A percentile compares a stretch with the other conserved stretches of the same genome.
These are phyloP conservation scores for Plenodomus biglobosus DNA, from an alignment of 2,329 filamentous ascomycete species.

Conservation along the genomic window DNA sequence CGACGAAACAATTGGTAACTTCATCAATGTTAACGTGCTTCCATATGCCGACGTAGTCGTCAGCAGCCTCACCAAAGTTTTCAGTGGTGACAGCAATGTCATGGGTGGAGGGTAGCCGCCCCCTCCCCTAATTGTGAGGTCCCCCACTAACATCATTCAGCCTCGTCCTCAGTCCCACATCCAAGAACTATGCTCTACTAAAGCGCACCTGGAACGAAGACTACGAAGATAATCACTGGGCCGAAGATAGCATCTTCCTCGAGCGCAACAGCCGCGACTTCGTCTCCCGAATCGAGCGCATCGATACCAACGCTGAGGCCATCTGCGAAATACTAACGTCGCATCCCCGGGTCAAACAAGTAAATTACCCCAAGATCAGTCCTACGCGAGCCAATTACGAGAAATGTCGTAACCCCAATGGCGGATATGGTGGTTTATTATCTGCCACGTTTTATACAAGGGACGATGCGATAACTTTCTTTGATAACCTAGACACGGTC, in stretches of 20 bases:
- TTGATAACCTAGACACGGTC: slow-evolving; percentile 79
- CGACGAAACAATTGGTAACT: slow-evolving; percentile 96
- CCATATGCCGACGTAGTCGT: slow-evolving; percentile 89
- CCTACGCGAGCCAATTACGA: slow-evolving; percentile 75
- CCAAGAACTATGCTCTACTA: slow-evolving; percentile 70
- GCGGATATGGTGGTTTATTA: slow-evolving; percentile 87
- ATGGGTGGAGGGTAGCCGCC: slow-evolving; percentile 75
- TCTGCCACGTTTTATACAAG: slow-evolving; percentile 76
- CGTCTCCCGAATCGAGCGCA: slow-evolving; percentile 74
- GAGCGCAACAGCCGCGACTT: slow-evolving; percentile 97
- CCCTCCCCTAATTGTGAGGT: neutral
- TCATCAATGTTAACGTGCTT: slow-evolving; percentile 92
- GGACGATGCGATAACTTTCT: slow-evolving; percentile 76
- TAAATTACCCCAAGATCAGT: slow-evolving; percentile 86
- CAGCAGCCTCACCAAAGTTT: slow-evolving; percentile 94
- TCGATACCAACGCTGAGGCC: slow-evolving; percentile 82
- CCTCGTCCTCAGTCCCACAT: slow-evolving; percentile 64
- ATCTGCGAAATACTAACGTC: slow-evolving; percentile 71
- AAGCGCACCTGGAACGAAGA: slow-evolving; percentile 65
- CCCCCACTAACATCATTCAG: slow-evolving; percentile 35
- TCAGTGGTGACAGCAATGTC: slow-evolving; percentile 96
- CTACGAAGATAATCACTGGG: slow-evolving; percentile 91
- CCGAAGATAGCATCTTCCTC: slow-evolving; percentile 90
- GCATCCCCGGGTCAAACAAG: slow-evolving; percentile 66
- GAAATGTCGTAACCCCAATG: slow-evolving; percentile 68